Evolutionary conservation across 306 rosid genomes (phyloP).

Genomic region (Begonia loranthoides): DNA sequence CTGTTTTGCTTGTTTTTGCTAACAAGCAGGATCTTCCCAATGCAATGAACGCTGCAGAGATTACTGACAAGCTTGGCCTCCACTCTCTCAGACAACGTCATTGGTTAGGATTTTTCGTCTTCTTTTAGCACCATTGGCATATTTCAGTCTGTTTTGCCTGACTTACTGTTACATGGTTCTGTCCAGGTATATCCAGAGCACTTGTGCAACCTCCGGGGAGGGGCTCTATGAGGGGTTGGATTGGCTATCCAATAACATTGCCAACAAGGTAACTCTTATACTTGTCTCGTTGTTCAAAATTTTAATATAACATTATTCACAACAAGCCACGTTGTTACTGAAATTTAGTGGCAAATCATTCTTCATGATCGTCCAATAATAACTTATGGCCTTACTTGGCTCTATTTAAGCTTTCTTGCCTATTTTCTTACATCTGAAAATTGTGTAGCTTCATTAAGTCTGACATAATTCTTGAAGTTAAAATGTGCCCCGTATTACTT

Average conservation of each 20-base stretch:
- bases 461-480: no score
- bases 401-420: no score
- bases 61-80: conserved; percentile 71
- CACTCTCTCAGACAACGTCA: conserved; percentile 77
- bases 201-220: conserved; percentile 79
- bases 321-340: no score
- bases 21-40: conserved; percentile 82
- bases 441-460: no score
- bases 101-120: conserved; percentile 30
- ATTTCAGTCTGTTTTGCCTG: neutral
- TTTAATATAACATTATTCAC: no score
- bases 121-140: neutral
- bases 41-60: conserved; percentile 81
- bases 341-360: no score
- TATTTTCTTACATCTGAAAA: no score
- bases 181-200: conserved; percentile 75
- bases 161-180: conserved; percentile 3
- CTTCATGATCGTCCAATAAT: no score
- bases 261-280: conserved; percentile 40
- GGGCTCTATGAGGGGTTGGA: conserved; percentile 75
- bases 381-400: no score
- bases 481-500: no score
- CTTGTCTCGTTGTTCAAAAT: no score
- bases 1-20: conserved; percentile 69
- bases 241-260: conserved; percentile 77